Percentiles rank a stretch among this genome's conserved stretches.
phyloP scores from a whole-genome alignment of 2,329 filamentous ascomycete species.

The Aspergillus sp. region DNA sequence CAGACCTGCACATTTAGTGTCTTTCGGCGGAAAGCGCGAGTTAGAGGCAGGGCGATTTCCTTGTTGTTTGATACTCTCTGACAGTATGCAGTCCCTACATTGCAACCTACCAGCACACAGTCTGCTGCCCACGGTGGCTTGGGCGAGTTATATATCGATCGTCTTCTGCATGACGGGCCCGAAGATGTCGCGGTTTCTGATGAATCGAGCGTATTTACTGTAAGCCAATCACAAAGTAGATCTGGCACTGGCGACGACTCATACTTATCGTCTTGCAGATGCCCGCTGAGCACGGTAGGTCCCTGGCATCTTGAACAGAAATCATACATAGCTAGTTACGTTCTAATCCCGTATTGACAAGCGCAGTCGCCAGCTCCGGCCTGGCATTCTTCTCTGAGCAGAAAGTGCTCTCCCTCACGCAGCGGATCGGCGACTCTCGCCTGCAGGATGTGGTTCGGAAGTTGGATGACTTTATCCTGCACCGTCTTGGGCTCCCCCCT shows the following conservation, averaged over 20 bases:
- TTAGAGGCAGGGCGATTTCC: not conserved
- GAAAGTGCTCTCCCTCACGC: not conserved
- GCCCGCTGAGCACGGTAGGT: not conserved
- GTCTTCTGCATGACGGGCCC: not conserved
- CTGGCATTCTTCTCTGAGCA: not conserved
- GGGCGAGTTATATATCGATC: not conserved
- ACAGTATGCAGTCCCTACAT: too few species aligned
- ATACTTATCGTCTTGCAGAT: not conserved
- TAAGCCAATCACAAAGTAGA: not conserved
- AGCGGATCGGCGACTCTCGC: not conserved
- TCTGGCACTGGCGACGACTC: not conserved
- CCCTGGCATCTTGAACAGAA: not conserved
- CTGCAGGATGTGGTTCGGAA: not conserved
- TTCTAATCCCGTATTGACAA: not conserved
- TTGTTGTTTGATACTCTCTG: not conserved
- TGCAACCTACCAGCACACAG: too few species aligned
- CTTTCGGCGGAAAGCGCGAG: not conserved
- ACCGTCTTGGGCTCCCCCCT: not conserved
- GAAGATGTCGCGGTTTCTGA: not conserved
- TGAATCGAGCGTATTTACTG: not conserved
- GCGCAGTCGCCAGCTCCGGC: not conserved
- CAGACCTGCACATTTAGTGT: not conserved
- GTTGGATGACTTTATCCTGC: not conserved
- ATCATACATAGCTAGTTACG: too few species aligned
- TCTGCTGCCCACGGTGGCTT: not conserved